Evolutionary conservation across 2,329 filamentous ascomycete species (phyloP), one percentile per base, ranked within the genome.

Genomic region (Pestalotiopsis sp.): DNA sequence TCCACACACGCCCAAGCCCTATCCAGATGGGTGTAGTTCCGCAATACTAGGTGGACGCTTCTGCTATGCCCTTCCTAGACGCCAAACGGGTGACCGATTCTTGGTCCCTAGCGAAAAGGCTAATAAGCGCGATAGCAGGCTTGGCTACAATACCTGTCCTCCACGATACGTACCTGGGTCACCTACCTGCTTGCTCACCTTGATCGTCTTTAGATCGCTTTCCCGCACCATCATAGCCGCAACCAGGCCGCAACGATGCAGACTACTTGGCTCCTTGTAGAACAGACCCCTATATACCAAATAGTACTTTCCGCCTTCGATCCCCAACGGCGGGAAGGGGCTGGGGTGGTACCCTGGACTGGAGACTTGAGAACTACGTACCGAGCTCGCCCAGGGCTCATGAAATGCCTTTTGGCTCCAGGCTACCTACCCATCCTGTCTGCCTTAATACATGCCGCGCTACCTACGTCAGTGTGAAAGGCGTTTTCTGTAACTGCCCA

Each of bases 91-190:
- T 17, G 59, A 27, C 17, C 25, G 14, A 36, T 20, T 36, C 12
- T 20, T 39, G 36, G 31, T 20, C n/a, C n/a, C 25, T 39, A 36
- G 59, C 25, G n/a, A 36, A 31, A 36, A 62, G 45, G 45, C 45
- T 52, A 38, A 17, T 62, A 62, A 62, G 59, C 59, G 59, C 59
- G 59, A 62, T 39, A 59, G 57, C 57, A 59, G 14, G 45, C 14
- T 52, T 36, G 14, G 23, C 57, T 17, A 11, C 25, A 36, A 11
- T 14, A 36, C 13, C 13, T 52, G 31, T 27, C 27, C 4, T 52
- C 5, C 45, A 52, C 14, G 45, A 20, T 17, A 52, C 45, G 45
- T 52, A 17, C 45, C 20, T 52, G 45, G 31, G 31, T 49, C 41
- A 52, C 1, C 45, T 52, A 52, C 7, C 45, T 23, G 45, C 17